A percentile compares a stretch with the other conserved stretches of the same genome.
Conservation (phyloP, 163 green algal species). For the Chlamydomonas reinhardtii region DNA sequence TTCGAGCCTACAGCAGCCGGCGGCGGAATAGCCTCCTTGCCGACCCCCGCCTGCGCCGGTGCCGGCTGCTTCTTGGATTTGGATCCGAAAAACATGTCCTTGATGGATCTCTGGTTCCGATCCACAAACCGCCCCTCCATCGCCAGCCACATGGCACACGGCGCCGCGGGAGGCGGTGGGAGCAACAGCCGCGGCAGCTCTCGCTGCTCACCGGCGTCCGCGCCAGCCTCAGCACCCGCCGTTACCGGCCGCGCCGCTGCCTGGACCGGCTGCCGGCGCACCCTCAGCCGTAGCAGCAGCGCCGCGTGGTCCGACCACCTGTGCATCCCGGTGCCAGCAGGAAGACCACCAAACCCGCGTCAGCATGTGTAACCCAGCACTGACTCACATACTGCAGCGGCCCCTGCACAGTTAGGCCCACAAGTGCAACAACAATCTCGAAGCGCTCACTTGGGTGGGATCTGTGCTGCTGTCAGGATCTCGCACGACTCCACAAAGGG, state of each 20-base stretch:
- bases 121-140: conserved; percentile 50
- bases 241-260: neutral
- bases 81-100: conserved; percentile 26
- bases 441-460: conserved; percentile 73
- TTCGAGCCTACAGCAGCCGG: too few relatives aligned
- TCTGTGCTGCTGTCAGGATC: conserved; percentile 57
- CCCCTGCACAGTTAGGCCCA: too few relatives aligned
- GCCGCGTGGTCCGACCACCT: conserved; percentile 83
- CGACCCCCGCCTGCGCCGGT: too few relatives aligned
- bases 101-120: conserved; percentile 51
- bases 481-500: conserved; percentile 71
- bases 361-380: too few relatives aligned
- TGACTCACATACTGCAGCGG: too few relatives aligned
- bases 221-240: neutral
- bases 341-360: too few relatives aligned
- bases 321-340: too few relatives aligned
- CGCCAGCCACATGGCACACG: conserved; percentile 49
- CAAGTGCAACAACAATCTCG: too few relatives aligned
- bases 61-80: neutral
- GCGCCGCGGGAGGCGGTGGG: neutral
- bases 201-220: neutral
- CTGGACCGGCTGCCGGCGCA: neutral
- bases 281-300: conserved; percentile 57
- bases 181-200: conserved; percentile 3
- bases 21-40: too few relatives aligned